These are phyloP conservation scores for Aspergillus pseudonomiae DNA, from an alignment of 2,329 filamentous ascomycete genomes.

Conservation along the genomic window DNA sequence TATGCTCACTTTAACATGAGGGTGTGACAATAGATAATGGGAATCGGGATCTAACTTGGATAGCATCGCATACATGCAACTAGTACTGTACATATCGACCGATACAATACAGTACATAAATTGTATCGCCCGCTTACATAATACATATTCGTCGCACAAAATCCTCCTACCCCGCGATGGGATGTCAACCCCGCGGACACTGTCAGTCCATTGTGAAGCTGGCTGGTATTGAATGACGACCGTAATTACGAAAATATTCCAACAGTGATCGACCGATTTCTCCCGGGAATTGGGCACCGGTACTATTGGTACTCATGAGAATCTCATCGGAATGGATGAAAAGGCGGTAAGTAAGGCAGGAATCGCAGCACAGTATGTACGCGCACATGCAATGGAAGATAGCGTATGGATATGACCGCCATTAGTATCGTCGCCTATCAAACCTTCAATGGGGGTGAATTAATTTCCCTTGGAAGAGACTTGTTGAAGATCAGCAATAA, in stretches of 20 bases:
- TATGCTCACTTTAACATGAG: background rate
- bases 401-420: background rate
- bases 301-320: background rate
- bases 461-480: background rate
- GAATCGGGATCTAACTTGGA: too few species aligned
- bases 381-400: background rate
- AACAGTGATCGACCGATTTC: background rate
- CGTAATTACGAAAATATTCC: background rate
- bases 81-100: background rate
- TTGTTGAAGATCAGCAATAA: background rate
- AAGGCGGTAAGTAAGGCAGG: background rate
- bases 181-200: constrained; percentile 1
- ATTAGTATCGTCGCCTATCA: background rate
- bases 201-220: background rate
- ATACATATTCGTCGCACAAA: background rate
- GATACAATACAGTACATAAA: background rate
- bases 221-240: background rate
- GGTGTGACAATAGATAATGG: background rate
- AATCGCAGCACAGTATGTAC: background rate
- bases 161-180: background rate
- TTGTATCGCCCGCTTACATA: background rate
- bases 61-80: too few species aligned
- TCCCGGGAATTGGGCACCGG: background rate
- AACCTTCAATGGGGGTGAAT: background rate
- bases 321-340: background rate